Conservation (phyloP, 352 stramenopile species). For the Phytophthora colocasiae region DNA sequence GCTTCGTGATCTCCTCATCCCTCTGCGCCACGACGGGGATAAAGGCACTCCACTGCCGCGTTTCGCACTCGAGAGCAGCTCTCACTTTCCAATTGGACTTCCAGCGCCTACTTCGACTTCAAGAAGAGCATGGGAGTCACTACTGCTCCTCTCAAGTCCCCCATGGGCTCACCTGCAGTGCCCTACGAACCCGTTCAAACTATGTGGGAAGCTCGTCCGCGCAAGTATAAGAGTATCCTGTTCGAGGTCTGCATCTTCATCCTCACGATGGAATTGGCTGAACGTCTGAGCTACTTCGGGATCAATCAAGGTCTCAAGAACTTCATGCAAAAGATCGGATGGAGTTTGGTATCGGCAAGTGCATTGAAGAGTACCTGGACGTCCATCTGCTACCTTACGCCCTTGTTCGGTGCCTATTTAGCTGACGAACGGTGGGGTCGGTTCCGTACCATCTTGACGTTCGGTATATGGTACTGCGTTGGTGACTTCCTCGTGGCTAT, state of each 20-base stretch:
- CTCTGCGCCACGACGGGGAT: no score
- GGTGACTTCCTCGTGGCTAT: constrained; percentile 71
- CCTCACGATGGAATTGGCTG: constrained; percentile 34
- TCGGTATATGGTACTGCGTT: constrained; percentile 69
- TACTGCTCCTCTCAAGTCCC: constrained; percentile 35
- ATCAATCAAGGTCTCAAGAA: constrained; percentile 90
- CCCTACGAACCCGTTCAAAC: constrained; percentile 30
- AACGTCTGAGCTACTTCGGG: constrained; percentile 75
- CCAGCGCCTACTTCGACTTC: constrained; percentile 7
- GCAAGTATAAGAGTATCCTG: constrained; percentile 71
- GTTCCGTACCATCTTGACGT: constrained; percentile 67
- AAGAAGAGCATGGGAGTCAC: constrained; percentile 22
- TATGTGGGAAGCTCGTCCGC: constrained; percentile 54
- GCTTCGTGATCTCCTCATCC: no score
- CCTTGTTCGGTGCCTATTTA: constrained; percentile 67
- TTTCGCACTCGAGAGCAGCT: no score
- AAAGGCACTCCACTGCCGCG: no score
- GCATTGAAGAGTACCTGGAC: constrained; percentile 58
- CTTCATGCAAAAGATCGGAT: constrained; percentile 78
- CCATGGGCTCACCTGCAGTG: constrained; percentile 24
- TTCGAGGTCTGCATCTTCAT: constrained; percentile 64
- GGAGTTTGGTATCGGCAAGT: constrained; percentile 59
- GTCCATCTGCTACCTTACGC: constrained; percentile 69
- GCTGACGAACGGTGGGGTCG: constrained; percentile 68
- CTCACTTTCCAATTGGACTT: constrained; percentile 34